Evolutionary conservation across 1,139 yeast species (phyloP).

Genomic region (Kazachstania sp.): DNA sequence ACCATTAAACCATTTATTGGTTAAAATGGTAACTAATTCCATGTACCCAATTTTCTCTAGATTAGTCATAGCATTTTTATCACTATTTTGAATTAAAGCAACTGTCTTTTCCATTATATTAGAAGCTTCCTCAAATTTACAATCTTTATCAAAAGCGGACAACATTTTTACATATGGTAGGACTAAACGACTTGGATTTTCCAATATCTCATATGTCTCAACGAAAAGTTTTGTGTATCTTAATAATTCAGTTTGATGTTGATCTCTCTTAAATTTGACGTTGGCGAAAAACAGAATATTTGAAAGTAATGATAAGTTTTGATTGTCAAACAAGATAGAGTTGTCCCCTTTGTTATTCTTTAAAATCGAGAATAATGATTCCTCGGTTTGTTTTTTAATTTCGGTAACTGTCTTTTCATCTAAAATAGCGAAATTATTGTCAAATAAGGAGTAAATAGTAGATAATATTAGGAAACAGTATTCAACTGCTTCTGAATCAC

Average conservation of each 20-base stretch:
- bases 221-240: conserved; percentile 15
- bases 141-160: conserved; percentile 41
- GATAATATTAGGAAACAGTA: conserved; percentile 27
- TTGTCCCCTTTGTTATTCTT: conserved; percentile 2
- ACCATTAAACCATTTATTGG: conserved; percentile 43
- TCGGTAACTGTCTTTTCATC: conserved; percentile 11
- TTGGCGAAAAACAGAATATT: conserved; percentile 21
- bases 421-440: conserved; percentile 18
- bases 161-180: conserved; percentile 43
- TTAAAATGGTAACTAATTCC: conserved; percentile 47
- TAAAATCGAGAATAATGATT: conserved; percentile 13
- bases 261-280: conserved; percentile 10
- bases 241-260: conserved; percentile 15
- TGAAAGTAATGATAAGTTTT: conserved; percentile 23
- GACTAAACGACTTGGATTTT: conserved; percentile 36
- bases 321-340: conserved; percentile 20
- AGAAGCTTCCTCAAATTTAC: conserved; percentile 11
- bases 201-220: conserved; percentile 25
- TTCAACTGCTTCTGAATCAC: conserved; percentile 12
- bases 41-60: conserved; percentile 46
- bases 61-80: not conserved
- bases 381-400: conserved; percentile 18
- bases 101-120: conserved; percentile 10
- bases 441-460: conserved; percentile 24
- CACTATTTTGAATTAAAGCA: not conserved